Evolutionary conservation across 2,329 filamentous ascomycete genomes (phyloP), one percentile per base, ranked within the genome.

Genomic region (Bimuria novae-zelandiae): DNA sequence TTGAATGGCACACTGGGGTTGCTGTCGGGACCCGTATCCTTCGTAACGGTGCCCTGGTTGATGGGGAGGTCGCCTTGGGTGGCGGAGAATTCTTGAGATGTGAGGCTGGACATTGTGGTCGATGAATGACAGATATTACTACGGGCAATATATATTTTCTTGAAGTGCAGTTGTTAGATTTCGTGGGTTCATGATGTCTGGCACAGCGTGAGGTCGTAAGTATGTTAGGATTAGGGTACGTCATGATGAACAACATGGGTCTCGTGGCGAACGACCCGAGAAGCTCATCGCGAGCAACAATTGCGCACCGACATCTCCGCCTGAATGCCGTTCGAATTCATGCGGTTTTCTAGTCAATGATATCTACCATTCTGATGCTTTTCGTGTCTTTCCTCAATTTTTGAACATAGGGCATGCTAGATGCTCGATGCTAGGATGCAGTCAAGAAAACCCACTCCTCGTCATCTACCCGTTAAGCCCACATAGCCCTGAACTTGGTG

Each of bases 401-500:
- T 46, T 22, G 16, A 12, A 8, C 21, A 4, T 12, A 7, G 19
- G 4, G 10, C 21, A 11, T 46, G 19, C 43, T 45, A 21, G 17
- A 23, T 45, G 21, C 19, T n/a, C 21, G 16, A 47, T 19, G 33
- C 22, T 21, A 1, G 7, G 29, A 46, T 19, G 43, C 37, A 27
- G 27, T 22, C 14, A 16, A 12, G 23, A 25, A 36, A 49, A 33
- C 21, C 42, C 25, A 12, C 19, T 8, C 36, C 14, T 2, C 12
- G 12, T 49, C 35, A 14, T 40, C 11, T 22, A 47, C 14, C 19
- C 8, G 21, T 50, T 68, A 87, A 67, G 84, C 81, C 82, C 83
- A 86, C 63, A 82, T 80, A 62, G 80, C 80, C 64, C 67, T 77
- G 71, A 89, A 89, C 75, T 87, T 89, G 39, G 78, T 76, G 57